A percentile compares a stretch with the other conserved stretches of the same genome.
Conservation (phyloP, 108 stramenopile species). For the Nitzschia palea region DNA sequence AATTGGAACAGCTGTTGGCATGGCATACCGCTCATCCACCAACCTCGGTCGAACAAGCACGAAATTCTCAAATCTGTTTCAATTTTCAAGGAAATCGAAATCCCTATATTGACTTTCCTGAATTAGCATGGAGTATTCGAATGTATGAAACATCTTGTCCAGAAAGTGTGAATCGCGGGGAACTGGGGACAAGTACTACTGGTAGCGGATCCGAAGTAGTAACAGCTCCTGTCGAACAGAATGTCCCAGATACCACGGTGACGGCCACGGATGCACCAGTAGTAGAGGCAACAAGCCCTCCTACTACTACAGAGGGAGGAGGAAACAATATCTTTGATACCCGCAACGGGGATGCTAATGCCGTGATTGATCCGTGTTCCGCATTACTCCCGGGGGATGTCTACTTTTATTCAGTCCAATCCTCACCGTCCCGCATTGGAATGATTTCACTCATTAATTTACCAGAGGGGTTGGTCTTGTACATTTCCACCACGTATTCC, state of each 20-base stretch:
- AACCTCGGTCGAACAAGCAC: conserved; percentile 44
- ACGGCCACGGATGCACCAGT: neutral
- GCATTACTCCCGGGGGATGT: neutral
- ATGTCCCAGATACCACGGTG: no score
- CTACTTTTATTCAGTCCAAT: conserved; percentile 11
- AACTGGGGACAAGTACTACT: no score
- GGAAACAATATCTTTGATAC: conserved; percentile 9
- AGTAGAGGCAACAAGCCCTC: neutral
- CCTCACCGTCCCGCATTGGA: neutral
- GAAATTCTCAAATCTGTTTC: conserved; percentile 60
- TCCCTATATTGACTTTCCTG: conserved; percentile 80
- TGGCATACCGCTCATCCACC: conserved; percentile 79
- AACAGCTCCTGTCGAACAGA: no score
- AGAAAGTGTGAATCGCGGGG: neutral
- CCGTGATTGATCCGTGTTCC: neutral
- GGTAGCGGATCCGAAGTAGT: no score
- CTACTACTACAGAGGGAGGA: neutral
- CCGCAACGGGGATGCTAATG: neutral
- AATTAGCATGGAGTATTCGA: conserved; percentile 33
- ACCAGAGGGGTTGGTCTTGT: neutral
- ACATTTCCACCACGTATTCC: conserved; percentile 1
- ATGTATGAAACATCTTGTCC: neutral
- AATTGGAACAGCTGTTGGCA: conserved; percentile 48
- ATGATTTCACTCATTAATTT: conserved; percentile 4
- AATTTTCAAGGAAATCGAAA: conserved; percentile 84